Conservation (phyloP, 768 basidiomycete genomes). For the Pholiota conissans region DNA sequence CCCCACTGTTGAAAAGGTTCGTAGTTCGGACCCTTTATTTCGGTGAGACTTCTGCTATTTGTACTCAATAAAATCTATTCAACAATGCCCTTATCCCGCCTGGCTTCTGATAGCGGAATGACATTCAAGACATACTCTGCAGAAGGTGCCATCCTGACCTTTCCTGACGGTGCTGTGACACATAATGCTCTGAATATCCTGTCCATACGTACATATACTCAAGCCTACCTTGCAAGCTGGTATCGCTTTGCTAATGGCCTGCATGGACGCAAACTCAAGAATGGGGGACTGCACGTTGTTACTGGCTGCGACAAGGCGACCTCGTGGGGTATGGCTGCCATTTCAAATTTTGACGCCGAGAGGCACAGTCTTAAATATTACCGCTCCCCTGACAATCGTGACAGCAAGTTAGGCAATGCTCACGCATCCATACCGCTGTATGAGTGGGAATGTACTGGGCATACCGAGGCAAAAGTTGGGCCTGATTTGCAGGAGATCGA, state of each 20-base stretch:
- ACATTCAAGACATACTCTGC: conserved; percentile 14
- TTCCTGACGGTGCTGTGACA: conserved; percentile 19
- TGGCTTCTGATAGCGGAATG: conserved; percentile 3
- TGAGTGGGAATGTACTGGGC: no score
- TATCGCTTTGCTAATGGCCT: conserved; percentile 15
- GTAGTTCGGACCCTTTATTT: no score
- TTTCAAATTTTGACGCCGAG: conserved; percentile 1
- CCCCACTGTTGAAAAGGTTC: no score
- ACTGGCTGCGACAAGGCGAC: conserved; percentile 19
- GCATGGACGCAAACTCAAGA: conserved; percentile 12
- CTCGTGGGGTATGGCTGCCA: conserved; percentile 21
- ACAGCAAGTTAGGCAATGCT: no score
- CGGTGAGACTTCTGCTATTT: conserved; percentile 8
- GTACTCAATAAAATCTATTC: not conserved
- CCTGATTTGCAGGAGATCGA: not conserved
- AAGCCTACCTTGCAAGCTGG: conserved; percentile 15
- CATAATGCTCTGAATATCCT: conserved; percentile 11
- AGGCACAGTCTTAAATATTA: not conserved
- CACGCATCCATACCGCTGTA: not conserved
- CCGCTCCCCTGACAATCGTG: not conserved
- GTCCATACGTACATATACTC: conserved; percentile 10
- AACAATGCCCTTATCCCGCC: not conserved
- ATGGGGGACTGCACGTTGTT: conserved; percentile 23
- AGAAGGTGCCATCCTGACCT: conserved; percentile 21
- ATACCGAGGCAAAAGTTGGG: conserved; percentile 5